A percentile compares a stretch with the other conserved stretches of the same genome.
Conservation (phyloP, 2,329 filamentous ascomycete species). For the Dothistroma pini region DNA sequence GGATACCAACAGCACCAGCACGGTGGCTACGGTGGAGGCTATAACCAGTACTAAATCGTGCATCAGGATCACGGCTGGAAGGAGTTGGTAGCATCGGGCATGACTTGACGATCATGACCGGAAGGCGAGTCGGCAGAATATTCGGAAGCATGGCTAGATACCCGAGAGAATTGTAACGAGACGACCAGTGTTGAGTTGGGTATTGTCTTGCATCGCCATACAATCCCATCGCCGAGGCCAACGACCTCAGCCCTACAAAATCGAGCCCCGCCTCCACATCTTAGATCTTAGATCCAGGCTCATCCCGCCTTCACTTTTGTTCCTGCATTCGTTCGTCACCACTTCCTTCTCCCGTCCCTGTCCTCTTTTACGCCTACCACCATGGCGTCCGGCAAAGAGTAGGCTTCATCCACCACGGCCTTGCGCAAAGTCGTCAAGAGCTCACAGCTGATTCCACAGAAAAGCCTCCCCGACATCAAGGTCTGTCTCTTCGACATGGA, state of each 20-base stretch:
- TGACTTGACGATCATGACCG: background rate
- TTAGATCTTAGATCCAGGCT: background rate
- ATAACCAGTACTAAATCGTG: constrained; percentile 17
- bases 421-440: background rate
- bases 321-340: constrained; percentile 3
- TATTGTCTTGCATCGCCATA: background rate
- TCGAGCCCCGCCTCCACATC: background rate
- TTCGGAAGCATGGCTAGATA: background rate
- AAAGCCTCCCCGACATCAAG: constrained; percentile 66
- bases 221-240: background rate
- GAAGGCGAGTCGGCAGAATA: background rate
- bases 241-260: background rate
- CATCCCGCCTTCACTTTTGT: background rate
- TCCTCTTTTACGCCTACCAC: background rate
- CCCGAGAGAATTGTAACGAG: background rate
- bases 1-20: constrained; percentile 21
- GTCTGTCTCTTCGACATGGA: constrained; percentile 99
- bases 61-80: background rate
- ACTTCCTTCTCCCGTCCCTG: background rate
- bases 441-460: constrained; percentile 21
- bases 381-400: constrained; percentile 16
- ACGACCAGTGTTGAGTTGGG: background rate
- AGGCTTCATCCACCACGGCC: background rate
- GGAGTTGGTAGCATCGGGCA: background rate
- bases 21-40: constrained; percentile 22